A percentile compares a stretch with the other conserved stretches of the same genome.
phyloP scores from a whole-genome alignment of 116 monocot genomes.

The Cymodocea nodosa region DNA sequence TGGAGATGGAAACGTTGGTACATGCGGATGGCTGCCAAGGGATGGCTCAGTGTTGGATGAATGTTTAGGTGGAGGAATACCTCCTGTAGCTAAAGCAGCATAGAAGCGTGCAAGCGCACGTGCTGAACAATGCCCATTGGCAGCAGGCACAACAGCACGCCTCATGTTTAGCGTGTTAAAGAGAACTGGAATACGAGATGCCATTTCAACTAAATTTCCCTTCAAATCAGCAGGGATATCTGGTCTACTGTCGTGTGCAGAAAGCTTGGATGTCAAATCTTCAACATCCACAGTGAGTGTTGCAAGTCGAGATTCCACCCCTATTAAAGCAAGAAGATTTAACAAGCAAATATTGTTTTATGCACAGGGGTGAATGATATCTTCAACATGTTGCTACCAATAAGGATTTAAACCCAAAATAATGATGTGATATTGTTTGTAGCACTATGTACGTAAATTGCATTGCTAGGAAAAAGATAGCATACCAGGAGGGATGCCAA shows the following conservation, averaged over 20 bases:
- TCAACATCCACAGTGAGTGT: conserved; percentile 58
- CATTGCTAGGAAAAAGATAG: background rate
- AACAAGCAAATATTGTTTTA: background rate
- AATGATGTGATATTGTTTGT: background rate
- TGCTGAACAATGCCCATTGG: conserved; percentile 90
- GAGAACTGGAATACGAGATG: conserved; percentile 38
- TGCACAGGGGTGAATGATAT: too few relatives aligned
- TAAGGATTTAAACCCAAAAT: background rate
- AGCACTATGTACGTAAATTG: background rate
- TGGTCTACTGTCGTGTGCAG: conserved; percentile 13
- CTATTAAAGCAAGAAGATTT: conserved; percentile 18
- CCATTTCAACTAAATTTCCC: conserved; percentile 41
- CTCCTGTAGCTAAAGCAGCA: conserved; percentile 59
- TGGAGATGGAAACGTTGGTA: conserved; percentile 41
- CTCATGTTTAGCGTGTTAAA: conserved; percentile 88
- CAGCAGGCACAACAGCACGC: conserved; percentile 85
- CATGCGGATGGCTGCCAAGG: conserved; percentile 66
- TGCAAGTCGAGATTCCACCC: conserved; percentile 89
- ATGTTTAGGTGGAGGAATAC: conserved; percentile 62
- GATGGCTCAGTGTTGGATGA: conserved; percentile 35
- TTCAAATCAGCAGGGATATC: conserved; percentile 27
- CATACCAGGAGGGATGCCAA: conserved; percentile 96
- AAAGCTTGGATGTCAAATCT: conserved; percentile 42
- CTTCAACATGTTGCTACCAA: too few relatives aligned
- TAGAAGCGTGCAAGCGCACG: conserved; percentile 94